Evolutionary conservation across 768 basidiomycete genomes (phyloP).

Genomic region (Cystofilobasidium bisporidii): DNA sequence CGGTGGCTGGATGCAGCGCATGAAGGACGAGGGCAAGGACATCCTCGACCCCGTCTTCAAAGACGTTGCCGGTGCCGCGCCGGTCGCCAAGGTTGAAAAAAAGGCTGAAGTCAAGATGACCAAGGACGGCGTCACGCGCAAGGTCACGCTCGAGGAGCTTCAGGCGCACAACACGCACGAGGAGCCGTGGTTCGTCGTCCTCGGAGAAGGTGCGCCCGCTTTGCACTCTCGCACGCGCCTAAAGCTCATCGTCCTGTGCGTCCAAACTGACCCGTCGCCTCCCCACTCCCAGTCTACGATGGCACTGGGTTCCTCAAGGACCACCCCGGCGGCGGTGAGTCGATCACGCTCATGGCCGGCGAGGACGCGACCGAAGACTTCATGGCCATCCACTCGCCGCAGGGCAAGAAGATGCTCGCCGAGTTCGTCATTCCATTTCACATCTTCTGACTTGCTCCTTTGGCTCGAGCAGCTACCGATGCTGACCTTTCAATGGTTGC

Average conservation of each 20-base stretch:
- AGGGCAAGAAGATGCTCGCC: slow-evolving; percentile 46
- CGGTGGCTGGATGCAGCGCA: slow-evolving; percentile 57
- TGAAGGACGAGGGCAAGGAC: slow-evolving; percentile 47
- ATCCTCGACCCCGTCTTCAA: slow-evolving; percentile 44
- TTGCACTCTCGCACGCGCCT: too few species aligned
- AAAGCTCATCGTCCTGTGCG: too few species aligned
- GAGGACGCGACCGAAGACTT: slow-evolving; percentile 59
- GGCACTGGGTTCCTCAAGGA: slow-evolving; percentile 48
- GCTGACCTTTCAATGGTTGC: background rate
- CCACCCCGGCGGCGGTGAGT: slow-evolving; percentile 53
- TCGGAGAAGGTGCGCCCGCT: slow-evolving; percentile 40
- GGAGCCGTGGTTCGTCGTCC: slow-evolving; percentile 49
- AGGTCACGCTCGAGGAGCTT: slow-evolving; percentile 46
- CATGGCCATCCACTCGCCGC: slow-evolving; percentile 53
- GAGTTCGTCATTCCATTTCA: slow-evolving; percentile 33
- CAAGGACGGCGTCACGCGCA: slow-evolving; percentile 45
- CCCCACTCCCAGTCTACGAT: slow-evolving; percentile 44
- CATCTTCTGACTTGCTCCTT: slow-evolving; percentile 7
- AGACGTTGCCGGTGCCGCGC: slow-evolving; percentile 4
- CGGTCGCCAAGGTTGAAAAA: background rate
- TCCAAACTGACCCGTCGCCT: background rate
- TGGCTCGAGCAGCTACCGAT: slow-evolving; percentile 25
- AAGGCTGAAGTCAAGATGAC: slow-evolving; percentile 43
- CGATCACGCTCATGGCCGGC: slow-evolving; percentile 51
- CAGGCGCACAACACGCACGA: slow-evolving; percentile 39